Base-by-base conservation (phyloP, 1,284 basidiomycete species). In the Leucoagaricus sp. region DNA sequence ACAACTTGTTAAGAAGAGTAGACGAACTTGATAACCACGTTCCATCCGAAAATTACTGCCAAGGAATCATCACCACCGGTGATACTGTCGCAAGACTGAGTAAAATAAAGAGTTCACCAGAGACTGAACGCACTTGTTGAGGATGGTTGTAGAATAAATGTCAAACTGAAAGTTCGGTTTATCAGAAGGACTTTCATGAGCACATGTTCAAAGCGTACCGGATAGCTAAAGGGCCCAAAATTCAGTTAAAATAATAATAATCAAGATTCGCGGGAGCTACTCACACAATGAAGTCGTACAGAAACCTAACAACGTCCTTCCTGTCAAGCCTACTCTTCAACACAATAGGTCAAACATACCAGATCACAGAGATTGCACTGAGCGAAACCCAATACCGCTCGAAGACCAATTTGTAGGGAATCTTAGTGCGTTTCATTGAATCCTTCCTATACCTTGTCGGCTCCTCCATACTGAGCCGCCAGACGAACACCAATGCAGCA, bases 391-490 rank as follows among this genome's bases (percentile, higher is more conserved):
- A 91, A 69, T 98, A 98, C 36, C 91, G 85, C 65, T 82, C 87
- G 55, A 97, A 63, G 63, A 96, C 81, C 34, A 98, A 80, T 68
- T 73, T 64, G 70, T 96, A 96, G 0, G 94, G 94, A 29, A 92
- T 86, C 49, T 72, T 81, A 4, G 83, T 80, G 56, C 83, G 70
- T 58, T 83, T 89, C 88, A 97, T 96, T 0, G 88, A 86, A 63
- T 86, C 81, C 61, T 84, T 84, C 63, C 79, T 84, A 71, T 80
- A 94, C 25, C 84, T 76, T 7, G 77, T 77, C 0, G 93, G 89
- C 63, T 97, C 93, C 28, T 85, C 76, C 90, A 97, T 96, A 57
- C 78, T 82, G 55, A 93, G 67, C 61, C 96, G 93, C 91, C 94
- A 97, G 53, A 94, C 67, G 66, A 96, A 85, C 34, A 96, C 89